Evolutionary conservation across 305 asterid genomes (phyloP).

Genomic region (Fraxinus sp.): DNA sequence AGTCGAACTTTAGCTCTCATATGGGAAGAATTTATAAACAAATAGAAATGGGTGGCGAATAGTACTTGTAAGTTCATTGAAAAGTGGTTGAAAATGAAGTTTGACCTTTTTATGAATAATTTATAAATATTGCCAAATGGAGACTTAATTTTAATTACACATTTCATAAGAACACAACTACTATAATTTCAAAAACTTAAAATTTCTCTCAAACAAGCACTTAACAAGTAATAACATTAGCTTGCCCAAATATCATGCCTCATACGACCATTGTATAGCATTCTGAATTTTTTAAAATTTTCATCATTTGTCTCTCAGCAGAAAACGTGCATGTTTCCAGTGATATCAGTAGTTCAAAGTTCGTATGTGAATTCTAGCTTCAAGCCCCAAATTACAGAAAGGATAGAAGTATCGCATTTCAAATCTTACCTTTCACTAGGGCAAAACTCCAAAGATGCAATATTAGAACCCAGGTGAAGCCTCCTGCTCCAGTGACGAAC

Average conservation of each 20-base stretch:
- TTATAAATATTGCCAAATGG: neutral
- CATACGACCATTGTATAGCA: neutral
- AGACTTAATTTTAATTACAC: neutral
- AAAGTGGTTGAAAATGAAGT: neutral
- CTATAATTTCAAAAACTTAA: neutral
- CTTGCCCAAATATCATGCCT: neutral
- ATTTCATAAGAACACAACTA: neutral
- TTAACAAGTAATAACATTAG: neutral
- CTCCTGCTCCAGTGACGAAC: constrained; percentile 76
- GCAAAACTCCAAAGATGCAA: constrained; percentile 75
- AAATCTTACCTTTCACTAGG: constrained; percentile 76
- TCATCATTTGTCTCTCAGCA: neutral
- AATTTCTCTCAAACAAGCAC: neutral
- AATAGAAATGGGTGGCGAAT: too few relatives aligned
- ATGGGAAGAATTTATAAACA: neutral
- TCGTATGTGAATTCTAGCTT: neutral
- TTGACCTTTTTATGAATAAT: neutral
- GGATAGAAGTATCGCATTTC: neutral
- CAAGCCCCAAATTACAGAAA: neutral
- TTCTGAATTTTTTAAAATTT: neutral
- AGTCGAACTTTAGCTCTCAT: neutral
- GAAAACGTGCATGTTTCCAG: neutral
- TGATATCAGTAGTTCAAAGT: neutral
- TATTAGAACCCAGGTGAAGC: constrained; percentile 75
- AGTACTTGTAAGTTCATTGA: neutral